A percentile compares a stretch with the other conserved stretches of the same genome.
These are phyloP conservation scores for Chlorella sorokiniana DNA, from an alignment of 139 green algal genomes.

Conservation along the genomic window DNA sequence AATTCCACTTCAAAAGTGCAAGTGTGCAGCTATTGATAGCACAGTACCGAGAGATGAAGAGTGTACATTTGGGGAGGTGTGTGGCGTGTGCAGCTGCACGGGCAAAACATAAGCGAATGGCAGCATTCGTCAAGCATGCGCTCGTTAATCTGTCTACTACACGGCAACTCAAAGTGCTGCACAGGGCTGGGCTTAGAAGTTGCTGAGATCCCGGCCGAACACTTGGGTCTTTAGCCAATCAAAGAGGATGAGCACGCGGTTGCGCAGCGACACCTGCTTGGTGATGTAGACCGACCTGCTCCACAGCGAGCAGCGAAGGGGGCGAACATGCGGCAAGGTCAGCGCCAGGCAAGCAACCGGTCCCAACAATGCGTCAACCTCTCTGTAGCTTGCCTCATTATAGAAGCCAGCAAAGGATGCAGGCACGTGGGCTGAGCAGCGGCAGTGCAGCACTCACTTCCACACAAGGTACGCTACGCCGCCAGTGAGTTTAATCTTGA, in stretches of 20 bases:
- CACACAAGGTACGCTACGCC: slow-evolving; percentile 56
- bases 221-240: slow-evolving; percentile 67
- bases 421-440: not conserved
- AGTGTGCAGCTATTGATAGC: too few species aligned
- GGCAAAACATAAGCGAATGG: too few species aligned
- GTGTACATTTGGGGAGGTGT: too few species aligned
- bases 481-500: slow-evolving; percentile 50
- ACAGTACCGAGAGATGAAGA: too few species aligned
- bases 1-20: too few species aligned
- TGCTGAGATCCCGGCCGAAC: slow-evolving; percentile 64
- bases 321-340: too few species aligned
- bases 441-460: not conserved
- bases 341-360: too few species aligned
- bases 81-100: not conserved
- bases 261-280: slow-evolving; percentile 73
- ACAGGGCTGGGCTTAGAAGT: slow-evolving; percentile 38
- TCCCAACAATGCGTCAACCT: too few species aligned
- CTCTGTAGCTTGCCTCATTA: too few species aligned
- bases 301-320: not conserved
- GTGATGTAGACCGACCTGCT: slow-evolving; percentile 78
- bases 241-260: slow-evolving; percentile 82
- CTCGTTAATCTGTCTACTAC: too few species aligned
- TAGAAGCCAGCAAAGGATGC: too few species aligned
- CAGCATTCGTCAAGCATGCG: too few species aligned
- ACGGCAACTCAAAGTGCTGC: not conserved